These are phyloP conservation scores for Penstemon eatonii DNA, from an alignment of 257 asterid genomes.

Conservation along the genomic window DNA sequence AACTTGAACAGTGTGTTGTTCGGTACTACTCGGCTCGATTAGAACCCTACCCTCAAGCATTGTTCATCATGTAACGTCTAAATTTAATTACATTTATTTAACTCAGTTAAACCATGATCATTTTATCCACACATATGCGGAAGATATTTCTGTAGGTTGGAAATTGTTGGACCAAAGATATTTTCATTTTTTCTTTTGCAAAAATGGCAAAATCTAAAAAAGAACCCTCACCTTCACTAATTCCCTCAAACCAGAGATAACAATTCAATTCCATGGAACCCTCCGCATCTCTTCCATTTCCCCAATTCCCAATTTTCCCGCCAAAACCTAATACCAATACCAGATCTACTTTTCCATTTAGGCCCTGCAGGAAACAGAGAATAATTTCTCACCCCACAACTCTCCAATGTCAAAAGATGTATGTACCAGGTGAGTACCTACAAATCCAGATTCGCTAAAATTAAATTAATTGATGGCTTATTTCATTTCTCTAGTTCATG, in stretches of 20 bases:
- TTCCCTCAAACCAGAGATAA: neutral
- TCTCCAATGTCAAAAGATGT: constrained; percentile 77
- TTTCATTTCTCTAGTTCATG: neutral
- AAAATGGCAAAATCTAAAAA: no score
- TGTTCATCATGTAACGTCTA: no score
- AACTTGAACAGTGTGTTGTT: no score
- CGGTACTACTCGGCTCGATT: no score
- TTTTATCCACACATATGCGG: no score
- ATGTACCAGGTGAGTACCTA: constrained; percentile 69
- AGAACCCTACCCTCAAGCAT: no score
- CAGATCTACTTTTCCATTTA: constrained; percentile 28
- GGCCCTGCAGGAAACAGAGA: constrained; percentile 32
- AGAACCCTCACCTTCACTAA: neutral
- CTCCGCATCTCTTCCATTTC: constrained; percentile 30
- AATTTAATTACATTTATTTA: no score
- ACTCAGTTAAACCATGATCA: no score
- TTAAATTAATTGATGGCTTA: neutral
- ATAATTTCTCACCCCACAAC: constrained; percentile 37
- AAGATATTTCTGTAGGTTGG: no score
- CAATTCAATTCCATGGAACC: constrained; percentile 41
- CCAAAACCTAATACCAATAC: constrained; percentile 30
- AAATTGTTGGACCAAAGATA: no score
- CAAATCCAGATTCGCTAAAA: neutral
- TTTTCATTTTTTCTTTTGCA: no score
- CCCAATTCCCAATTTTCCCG: constrained; percentile 32